Evolutionary conservation across 768 basidiomycete species (phyloP), one percentile per base, ranked within the genome.

Genomic region (Hypholoma fasciculare): DNA sequence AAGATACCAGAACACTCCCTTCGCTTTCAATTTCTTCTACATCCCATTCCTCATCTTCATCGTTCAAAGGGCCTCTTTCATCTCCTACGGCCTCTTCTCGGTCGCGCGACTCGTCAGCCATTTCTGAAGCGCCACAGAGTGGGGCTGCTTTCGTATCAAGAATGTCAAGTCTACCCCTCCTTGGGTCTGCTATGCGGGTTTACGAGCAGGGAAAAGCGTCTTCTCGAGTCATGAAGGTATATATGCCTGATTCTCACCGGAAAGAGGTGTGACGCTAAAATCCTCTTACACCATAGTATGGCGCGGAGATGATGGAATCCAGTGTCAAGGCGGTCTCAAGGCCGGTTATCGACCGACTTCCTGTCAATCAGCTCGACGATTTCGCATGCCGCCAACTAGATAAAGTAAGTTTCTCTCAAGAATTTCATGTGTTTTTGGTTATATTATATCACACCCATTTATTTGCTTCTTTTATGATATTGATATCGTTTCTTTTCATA

Each of bases 381-480:
- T 94, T 94, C 71, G 93, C 94, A 2, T 92, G 90, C 68, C 81
- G 92, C 57, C 92, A 95, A 69, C 79, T 96, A 40, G 92, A 95
- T 58, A 7, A 9, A 42, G 40, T 42, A 42, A 16, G 13, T 42
- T 14, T 48, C 38, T 9, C 16, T 56, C 38, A 34, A 12, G 13
- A 4, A 38, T 26, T 27, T 20, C 58, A 52, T 38, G 38, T 54
- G 43, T 38, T 57, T 30, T 34, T 49, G 23, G 13, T 53, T 37
- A 26, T 49, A 26, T 34, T 26, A 17, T 14, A n/a, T 55, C 43
- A 27, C 48, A 49, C 23, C 43, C 46, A 51, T 46, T 44, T 37
- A 26, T 20, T 44, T 49, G 36, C 39, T 37, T 59, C 42, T 63
- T 52, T 49, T 26, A 23, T 60, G 36, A 27, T 30, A 44, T 46